These are phyloP conservation scores for Moniliella sp. DNA, from an alignment of 1,284 basidiomycete species.

Conservation along the genomic window DNA sequence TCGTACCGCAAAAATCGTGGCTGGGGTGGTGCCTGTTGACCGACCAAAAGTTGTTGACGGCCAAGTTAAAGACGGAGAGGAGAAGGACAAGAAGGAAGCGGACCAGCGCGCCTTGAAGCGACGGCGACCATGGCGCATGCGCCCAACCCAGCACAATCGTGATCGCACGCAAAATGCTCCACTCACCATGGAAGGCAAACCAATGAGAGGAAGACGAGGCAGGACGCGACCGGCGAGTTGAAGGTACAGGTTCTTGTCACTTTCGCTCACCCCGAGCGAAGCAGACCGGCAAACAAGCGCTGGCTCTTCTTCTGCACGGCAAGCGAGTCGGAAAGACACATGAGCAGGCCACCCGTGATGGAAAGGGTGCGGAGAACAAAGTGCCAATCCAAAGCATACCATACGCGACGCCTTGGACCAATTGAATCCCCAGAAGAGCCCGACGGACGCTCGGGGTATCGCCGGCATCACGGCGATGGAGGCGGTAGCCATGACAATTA, in stretches of 20 bases:
- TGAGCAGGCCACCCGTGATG: constrained; percentile 74
- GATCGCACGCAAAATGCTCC: constrained; percentile 62
- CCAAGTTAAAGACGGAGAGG: constrained; percentile 69
- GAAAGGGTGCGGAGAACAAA: constrained; percentile 91
- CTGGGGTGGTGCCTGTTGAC: constrained; percentile 73
- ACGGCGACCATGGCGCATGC: constrained; percentile 91
- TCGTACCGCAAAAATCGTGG: constrained; percentile 15
- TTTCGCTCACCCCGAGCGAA: constrained; percentile 61
- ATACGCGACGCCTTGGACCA: constrained; percentile 79
- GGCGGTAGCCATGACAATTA: constrained; percentile 65
- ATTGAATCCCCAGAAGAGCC: constrained; percentile 71
- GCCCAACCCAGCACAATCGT: constrained; percentile 48
- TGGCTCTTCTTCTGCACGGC: constrained; percentile 55
- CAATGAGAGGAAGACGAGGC: constrained; percentile 94
- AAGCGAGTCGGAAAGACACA: constrained; percentile 94
- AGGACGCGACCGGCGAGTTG: constrained; percentile 86
- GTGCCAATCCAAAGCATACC: constrained; percentile 89
- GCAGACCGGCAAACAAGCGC: constrained; percentile 66
- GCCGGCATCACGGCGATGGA: constrained; percentile 69
- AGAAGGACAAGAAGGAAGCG: constrained; percentile 86
- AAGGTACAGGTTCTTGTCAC: constrained; percentile 78
- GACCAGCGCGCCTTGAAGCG: constrained; percentile 98
- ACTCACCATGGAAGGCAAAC: constrained; percentile 78
- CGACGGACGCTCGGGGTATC: constrained; percentile 68
- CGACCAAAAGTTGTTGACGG: constrained; percentile 97